Conservation (phyloP, 2,329 filamentous ascomycete species). For the Beauveria medogensis region DNA sequence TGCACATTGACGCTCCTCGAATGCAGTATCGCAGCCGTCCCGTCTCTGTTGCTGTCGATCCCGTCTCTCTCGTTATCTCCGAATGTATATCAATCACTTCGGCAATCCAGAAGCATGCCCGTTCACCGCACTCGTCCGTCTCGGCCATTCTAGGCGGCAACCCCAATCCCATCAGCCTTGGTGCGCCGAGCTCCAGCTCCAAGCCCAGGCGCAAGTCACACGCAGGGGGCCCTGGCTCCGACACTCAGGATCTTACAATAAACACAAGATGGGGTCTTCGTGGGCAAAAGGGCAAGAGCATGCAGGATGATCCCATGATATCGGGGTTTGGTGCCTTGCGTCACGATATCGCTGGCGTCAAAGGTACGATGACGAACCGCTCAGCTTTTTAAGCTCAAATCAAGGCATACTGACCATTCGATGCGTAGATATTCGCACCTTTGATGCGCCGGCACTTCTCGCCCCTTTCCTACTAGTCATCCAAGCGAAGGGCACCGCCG, state of each 20-base stretch:
- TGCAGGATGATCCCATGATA: conserved; percentile 96
- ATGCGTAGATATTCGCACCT: conserved; percentile 65
- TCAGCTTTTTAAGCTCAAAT: background rate
- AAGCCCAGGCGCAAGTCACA: conserved; percentile 35
- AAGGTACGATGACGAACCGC: conserved; percentile 43
- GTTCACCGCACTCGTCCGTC: conserved; percentile 92
- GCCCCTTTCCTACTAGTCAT: conserved; percentile 96
- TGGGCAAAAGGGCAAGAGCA: conserved; percentile 92
- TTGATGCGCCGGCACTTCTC: conserved; percentile 82
- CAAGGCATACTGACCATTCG: background rate
- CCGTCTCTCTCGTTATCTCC: conserved; percentile 87
- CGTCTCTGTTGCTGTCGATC: conserved; percentile 77
- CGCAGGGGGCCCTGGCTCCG: conserved; percentile 30
- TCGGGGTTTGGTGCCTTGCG: conserved; percentile 86
- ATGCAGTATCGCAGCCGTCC: conserved; percentile 54
- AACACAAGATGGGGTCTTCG: conserved; percentile 86
- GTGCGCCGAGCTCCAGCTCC: conserved; percentile 35
- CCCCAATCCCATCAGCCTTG: conserved; percentile 49
- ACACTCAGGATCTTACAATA: conserved; percentile 46
- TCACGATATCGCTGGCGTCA: conserved; percentile 78
- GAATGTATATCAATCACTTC: conserved; percentile 99
- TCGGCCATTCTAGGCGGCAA: conserved; percentile 85
- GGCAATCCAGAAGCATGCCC: conserved; percentile 93
- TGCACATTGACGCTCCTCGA: conserved; percentile 29
- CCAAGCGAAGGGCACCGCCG: conserved; percentile 89